Percentiles rank a stretch among this genome's conserved stretches.
These are phyloP conservation scores for Entomortierella parvispora DNA, from an alignment of 192 early-diverging fungal species.

Conservation along the genomic window DNA sequence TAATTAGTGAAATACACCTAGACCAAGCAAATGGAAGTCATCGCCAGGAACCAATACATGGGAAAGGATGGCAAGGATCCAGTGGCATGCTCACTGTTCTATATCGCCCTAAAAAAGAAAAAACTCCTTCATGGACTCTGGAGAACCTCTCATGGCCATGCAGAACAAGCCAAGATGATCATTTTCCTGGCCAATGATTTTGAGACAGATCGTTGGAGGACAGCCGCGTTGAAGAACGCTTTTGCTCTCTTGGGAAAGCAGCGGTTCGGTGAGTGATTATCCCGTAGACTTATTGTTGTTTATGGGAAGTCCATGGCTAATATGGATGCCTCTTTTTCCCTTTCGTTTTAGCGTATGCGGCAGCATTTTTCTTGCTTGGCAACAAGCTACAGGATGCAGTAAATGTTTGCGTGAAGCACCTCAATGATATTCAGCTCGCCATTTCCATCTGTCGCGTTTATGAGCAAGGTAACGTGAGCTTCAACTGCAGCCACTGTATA, in stretches of 20 bases:
- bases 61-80: conserved; percentile 84
- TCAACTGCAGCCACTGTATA: background rate
- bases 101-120: conserved; percentile 89
- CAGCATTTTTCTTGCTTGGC: conserved; percentile 93
- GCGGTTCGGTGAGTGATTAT: conserved; percentile 74
- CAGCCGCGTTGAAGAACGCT: conserved; percentile 97
- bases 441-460: conserved; percentile 90
- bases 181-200: conserved; percentile 95
- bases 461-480: conserved; percentile 73
- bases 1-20: too few relatives aligned
- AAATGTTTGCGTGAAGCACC: conserved; percentile 90
- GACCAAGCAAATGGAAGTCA: conserved; percentile 78
- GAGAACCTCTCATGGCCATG: conserved; percentile 83
- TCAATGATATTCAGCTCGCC: conserved; percentile 93
- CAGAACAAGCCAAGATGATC: conserved; percentile 90
- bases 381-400: conserved; percentile 91
- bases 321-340: conserved; percentile 2
- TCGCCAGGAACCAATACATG: conserved; percentile 91
- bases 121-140: conserved; percentile 91
- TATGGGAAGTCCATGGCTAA: background rate
- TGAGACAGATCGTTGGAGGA: conserved; percentile 87
- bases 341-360: conserved; percentile 80
- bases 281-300: background rate
- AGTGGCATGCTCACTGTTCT: conserved; percentile 86
- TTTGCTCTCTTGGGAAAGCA: conserved; percentile 97